Base-by-base conservation (phyloP, 768 basidiomycete species). In the Solioccasus polychromus region DNA sequence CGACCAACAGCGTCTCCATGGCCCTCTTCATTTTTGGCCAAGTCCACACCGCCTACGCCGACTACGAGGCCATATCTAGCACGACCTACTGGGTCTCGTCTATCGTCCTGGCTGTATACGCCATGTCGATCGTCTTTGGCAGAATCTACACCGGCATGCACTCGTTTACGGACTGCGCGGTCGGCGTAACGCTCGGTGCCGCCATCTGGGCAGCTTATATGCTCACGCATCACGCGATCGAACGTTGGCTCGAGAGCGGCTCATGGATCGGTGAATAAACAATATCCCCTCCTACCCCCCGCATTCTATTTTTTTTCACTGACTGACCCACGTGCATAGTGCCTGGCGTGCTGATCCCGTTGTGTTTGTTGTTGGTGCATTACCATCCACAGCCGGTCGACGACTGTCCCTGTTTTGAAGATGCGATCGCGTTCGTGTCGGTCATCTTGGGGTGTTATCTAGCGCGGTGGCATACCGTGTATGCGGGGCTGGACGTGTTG, bases 381-480 rank as follows among this genome's bases (percentile, higher is more conserved):
- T 82, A 88, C 50, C 92, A 94, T 59, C 92, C 94, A 0, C 87
- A 94, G 54, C 95, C 95, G 0, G 88, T 95, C 8, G 94, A 98
- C 46, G 92, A 95, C 57, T 97, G 95, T 54, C 95, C 95, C 2
- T 97, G 95, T 67, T 99, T 96, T 66, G 95, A 96, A 61, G 95
- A 98, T 59, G 91, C 94, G 3, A 94, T 97, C 40, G 92, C 95
- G 0, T 86, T 93, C 52, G 69, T 88, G n/a, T 84, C 88, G 20
- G 92, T 92, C 32, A 74, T 89, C 15, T 71, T 87, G 28, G 95
- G 95, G n/a, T 70, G 74, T 17, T 68, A 79, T 19, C 61, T 92
- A 0, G 81, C 80, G 0, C 73, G 78, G 35, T 96, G 93, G 92
- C 67, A 69, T 38, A 72, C 65, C 4, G 55, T 62, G 10, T 74